Conservation (phyloP, 2,329 filamentous ascomycete species). For the Fusarium subtropicale region DNA sequence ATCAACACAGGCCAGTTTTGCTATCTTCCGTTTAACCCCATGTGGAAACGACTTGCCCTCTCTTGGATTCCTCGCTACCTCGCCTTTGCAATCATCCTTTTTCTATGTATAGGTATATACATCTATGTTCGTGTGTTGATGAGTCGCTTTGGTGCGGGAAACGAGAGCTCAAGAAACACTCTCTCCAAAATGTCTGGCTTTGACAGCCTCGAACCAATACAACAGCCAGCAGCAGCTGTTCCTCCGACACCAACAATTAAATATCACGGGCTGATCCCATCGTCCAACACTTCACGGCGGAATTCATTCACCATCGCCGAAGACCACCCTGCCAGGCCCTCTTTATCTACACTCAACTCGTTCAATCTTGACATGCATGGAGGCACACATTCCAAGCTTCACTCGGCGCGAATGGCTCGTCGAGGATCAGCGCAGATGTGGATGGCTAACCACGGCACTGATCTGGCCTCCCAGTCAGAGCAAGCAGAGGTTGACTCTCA, state of each 20-base stretch:
- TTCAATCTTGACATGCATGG: constrained; percentile 25
- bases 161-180: constrained; percentile 25
- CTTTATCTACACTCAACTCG: constrained; percentile 35
- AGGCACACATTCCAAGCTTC: constrained; percentile 20
- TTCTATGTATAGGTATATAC: constrained; percentile 77
- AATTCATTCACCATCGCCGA: constrained; percentile 18
- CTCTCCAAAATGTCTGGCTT: constrained; percentile 26
- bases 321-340: constrained; percentile 22
- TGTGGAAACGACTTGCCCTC: constrained; percentile 76
- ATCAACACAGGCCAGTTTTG: constrained; percentile 75
- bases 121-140: constrained; percentile 67
- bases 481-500: constrained; percentile 26
- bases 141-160: constrained; percentile 51
- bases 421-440: constrained; percentile 38
- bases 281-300: constrained; percentile 40
- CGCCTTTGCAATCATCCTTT: constrained; percentile 72
- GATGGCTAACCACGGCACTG: constrained; percentile 32
- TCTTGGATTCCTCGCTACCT: constrained; percentile 81
- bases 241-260: constrained; percentile 49
- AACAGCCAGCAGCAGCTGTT: constrained; percentile 22
- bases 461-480: constrained; percentile 17
- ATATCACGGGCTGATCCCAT: constrained; percentile 51
- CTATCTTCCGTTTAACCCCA: constrained; percentile 72
- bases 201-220: constrained; percentile 21
- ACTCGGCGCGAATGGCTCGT: constrained; percentile 25